Evolutionary conservation across 1,139 yeast genomes (phyloP), one percentile per base, ranked within the genome.

Genomic region (Sugiyamaella castrensis): DNA sequence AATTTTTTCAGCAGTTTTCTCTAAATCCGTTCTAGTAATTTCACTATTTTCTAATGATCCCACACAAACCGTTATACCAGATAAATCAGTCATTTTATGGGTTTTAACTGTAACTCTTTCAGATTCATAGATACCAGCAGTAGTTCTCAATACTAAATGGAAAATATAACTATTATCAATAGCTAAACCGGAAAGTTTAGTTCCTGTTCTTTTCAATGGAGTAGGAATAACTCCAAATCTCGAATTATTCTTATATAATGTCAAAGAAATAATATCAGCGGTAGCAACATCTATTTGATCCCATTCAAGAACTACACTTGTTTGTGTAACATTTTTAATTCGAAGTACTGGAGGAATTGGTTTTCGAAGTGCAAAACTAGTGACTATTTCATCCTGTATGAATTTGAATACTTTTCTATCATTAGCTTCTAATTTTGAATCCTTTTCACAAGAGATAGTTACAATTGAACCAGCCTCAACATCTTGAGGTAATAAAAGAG

Each of bases 231-330:
- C 79, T 2, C 96, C 96, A 46, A 92, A 74, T 62, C 92, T 84
- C 52, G 79, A 72, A 32, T 84, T 85, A 61, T 88, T 89, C 67
- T 89, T 88, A 69, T 80, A 89, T 50, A 92, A 72, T 9, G 86
- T 80, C 60, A 94, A 73, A 41, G 87, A 82, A 64, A 84, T 85
- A 61, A 94, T 75, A 47, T 79, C 80, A 3, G 97, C 83, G 1
- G 96, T 85, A 8, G 96, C 98, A 54, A 89, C 72, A 47, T 86
- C 82, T 49, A 92, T 73, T 15, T 82, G 79, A 55, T 89, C 96
- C 98, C 98, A 92, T 66, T 88, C 95, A 55, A 92, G 75, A 32
- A 91, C 97, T 65, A 95, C 88, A 50, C 94, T 83, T 0, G 99
- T 92, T 67, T 94, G 98, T 2, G 98, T 92, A 40, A 85, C 82